Base-by-base conservation (phyloP, 148 eudicot genomes). In the Cornus kousa region DNA sequence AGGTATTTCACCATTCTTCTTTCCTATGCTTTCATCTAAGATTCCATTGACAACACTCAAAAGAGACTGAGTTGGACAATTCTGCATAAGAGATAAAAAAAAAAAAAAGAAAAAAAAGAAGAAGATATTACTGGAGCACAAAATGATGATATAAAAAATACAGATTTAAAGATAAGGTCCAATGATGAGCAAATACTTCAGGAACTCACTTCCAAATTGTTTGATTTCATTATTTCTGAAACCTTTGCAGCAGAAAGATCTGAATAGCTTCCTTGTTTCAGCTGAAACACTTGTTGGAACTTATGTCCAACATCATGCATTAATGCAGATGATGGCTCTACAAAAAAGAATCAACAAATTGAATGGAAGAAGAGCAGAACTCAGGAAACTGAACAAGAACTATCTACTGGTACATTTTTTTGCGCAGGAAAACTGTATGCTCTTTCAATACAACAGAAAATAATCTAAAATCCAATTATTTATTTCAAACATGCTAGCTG, bases 21-120 rank as follows among this genome's bases (percentile, higher is more conserved):
- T 86, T 80, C 92, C 94, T 59, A 90, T 83, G 86, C 91, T 91
- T 80, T 93, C 99, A 74, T 93, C 95, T 79, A 96, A 83, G 83
- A 93, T 93, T 67, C 95, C 91, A 72, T 88, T 90, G 48, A 96
- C 89, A 74, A 93, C 91, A 80, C 93, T 90, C 78, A 96, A 68
- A 46, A 96, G 93, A 76, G 98, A 93, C 86, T 93, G 99, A 72
- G 97, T 96, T 31, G 98, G 99, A 53, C 97, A 91, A 88, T 87
- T 96, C 99, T 96, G 91, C 82, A 86, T 19, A 83, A 10, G 59
- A 48, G 22, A 79, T 46, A 23, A 67, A 14, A 17, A n/a, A n/a
- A n/a, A n/a, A n/a, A n/a, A n/a, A n/a, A n/a, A n/a, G n/a, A n/a
- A n/a, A n/a, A n/a, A n/a, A 62, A 72, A 73, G 43, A 76, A 62